Evolutionary conservation across 225 moss, liverwort and hornwort species (phyloP).

Genomic region (Sphagnum contortum): DNA sequence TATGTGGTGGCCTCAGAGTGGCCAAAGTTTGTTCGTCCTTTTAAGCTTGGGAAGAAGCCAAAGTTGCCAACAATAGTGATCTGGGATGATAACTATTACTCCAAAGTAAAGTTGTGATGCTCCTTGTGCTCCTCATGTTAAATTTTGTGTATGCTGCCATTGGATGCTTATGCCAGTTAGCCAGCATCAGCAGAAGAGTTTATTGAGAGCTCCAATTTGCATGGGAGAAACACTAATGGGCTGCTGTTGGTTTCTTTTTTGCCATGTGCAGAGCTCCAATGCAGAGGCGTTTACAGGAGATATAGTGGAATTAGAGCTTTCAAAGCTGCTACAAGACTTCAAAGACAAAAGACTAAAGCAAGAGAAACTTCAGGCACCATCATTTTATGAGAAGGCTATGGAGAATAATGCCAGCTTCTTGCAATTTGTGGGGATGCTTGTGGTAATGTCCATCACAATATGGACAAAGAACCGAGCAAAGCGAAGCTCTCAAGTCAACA

Average conservation of each 20-base stretch:
- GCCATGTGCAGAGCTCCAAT: conserved; percentile 36
- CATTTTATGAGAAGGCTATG: conserved; percentile 46
- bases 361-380: conserved; percentile 33
- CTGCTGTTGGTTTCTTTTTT: no score
- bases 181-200: no score
- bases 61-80: conserved; percentile 63
- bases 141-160: no score
- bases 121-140: no score
- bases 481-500: no score
- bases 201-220: no score
- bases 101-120: no score
- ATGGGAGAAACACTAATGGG: no score
- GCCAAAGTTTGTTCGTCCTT: conserved; percentile 64
- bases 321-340: conserved; percentile 47
- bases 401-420: conserved; percentile 5
- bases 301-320: conserved; percentile 45
- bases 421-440: conserved; percentile 16
- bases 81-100: conserved; percentile 45
- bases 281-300: conserved; percentile 43
- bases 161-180: no score
- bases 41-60: conserved; percentile 43
- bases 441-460: conserved; percentile 31
- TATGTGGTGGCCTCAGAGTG: conserved; percentile 48
- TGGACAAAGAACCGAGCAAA: conserved; percentile 16
- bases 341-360: conserved; percentile 40